Conservation (phyloP, 2,329 filamentous ascomycete species). For the Sclerotinia sclerotiorum region DNA sequence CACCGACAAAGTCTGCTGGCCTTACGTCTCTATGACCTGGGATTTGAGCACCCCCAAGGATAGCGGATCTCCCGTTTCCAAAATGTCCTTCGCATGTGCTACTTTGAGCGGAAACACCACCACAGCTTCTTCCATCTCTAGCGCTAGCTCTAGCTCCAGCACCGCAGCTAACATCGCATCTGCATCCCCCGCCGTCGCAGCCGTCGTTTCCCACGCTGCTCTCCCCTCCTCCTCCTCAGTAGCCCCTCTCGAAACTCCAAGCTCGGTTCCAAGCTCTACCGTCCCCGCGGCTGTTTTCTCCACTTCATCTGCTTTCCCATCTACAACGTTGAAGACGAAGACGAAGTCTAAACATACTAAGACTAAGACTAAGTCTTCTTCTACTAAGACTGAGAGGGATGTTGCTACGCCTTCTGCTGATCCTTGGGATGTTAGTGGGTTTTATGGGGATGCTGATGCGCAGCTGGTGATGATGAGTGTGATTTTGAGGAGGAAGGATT, state of each 20-base stretch:
- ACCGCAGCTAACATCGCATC: background rate
- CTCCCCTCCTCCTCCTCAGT: background rate
- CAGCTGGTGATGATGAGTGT: background rate
- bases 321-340: background rate
- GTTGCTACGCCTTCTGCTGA: background rate
- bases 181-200: background rate
- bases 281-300: background rate
- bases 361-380: background rate
- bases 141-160: background rate
- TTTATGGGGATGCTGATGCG: no score
- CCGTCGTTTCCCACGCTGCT: background rate
- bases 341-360: background rate
- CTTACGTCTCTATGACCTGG: constrained; percentile 59
- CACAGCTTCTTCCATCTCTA: background rate
- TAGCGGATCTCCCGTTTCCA: constrained; percentile 36
- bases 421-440: background rate
- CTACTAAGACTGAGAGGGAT: no score
- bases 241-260: background rate
- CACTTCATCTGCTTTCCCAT: no score
- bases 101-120: constrained; percentile 21
- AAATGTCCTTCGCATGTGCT: constrained; percentile 56
- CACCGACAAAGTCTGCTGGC: constrained; percentile 57
- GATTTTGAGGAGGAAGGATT: background rate
- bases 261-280: background rate
- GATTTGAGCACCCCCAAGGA: constrained; percentile 40